phyloP scores from a whole-genome alignment of 2,329 filamentous ascomycete genomes.

The Diaporthe australafricana region DNA sequence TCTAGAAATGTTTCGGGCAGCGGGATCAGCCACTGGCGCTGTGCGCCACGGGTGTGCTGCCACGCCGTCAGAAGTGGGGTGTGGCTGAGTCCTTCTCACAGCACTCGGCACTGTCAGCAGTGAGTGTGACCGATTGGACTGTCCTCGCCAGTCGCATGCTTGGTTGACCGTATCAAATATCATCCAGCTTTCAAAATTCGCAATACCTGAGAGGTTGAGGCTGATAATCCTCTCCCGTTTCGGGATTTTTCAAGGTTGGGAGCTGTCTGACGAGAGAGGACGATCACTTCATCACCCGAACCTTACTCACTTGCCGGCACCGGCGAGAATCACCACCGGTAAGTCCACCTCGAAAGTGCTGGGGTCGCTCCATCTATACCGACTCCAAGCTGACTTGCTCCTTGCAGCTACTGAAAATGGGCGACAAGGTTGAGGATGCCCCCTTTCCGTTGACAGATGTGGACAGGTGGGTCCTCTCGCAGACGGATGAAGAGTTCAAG shows the following conservation, averaged over 20 bases:
- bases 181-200: not conserved
- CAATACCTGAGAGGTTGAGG: not conserved
- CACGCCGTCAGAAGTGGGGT: not conserved
- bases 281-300: not conserved
- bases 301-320: too few relatives aligned
- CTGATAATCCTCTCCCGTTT: not conserved
- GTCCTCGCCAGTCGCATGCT: not conserved
- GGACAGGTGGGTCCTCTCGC: slow-evolving; percentile 68
- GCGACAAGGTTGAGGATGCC: slow-evolving; percentile 54
- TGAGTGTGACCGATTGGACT: not conserved
- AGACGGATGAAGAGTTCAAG: slow-evolving; percentile 77
- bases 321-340: not conserved
- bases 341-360: not conserved
- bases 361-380: not conserved
- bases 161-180: not conserved
- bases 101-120: not conserved
- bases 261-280: not conserved
- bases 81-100: not conserved
- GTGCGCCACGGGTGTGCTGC: not conserved
- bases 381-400: not conserved
- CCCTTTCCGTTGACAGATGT: slow-evolving; percentile 71
- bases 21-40: not conserved
- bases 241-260: not conserved
- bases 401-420: slow-evolving; percentile 48
- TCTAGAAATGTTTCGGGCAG: not conserved